phyloP scores from a whole-genome alignment of 2,329 filamentous ascomycete genomes.

The Xylariomycetidae sp. region DNA sequence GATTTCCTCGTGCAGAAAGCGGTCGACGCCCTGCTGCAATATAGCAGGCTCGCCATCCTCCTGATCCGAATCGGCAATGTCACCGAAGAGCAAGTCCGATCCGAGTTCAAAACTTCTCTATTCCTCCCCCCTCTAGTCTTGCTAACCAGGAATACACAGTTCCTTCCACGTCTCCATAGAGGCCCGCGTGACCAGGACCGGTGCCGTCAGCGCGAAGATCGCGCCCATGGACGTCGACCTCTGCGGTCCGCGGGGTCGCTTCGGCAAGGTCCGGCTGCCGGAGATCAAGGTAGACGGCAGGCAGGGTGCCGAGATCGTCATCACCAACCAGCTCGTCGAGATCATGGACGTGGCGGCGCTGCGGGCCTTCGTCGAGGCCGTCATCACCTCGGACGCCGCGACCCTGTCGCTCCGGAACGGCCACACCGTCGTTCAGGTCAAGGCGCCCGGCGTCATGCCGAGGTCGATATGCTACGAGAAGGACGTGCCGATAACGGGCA shows the following conservation, averaged over 20 bases:
- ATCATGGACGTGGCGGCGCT: slow-evolving; percentile 18
- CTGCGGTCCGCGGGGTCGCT: slow-evolving; percentile 12
- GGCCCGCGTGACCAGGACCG: slow-evolving; percentile 16
- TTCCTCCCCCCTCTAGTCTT: background rate
- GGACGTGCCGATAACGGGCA: slow-evolving; percentile 15
- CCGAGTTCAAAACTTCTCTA: slow-evolving; percentile 8
- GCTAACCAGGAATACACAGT: slow-evolving; percentile 8
- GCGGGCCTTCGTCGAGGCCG: slow-evolving; percentile 14
- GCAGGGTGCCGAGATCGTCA: slow-evolving; percentile 15
- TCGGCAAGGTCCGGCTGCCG: slow-evolving; percentile 19
- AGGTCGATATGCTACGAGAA: slow-evolving; percentile 17
- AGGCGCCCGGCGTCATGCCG: slow-evolving; percentile 16
- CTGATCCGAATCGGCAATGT: slow-evolving; percentile 23
- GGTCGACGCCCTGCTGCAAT: slow-evolving; percentile 13
- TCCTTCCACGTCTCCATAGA: slow-evolving; percentile 21
- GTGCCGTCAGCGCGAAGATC: slow-evolving; percentile 11
- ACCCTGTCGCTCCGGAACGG: slow-evolving; percentile 18
- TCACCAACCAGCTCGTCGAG: slow-evolving; percentile 17
- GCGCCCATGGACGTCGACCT: slow-evolving; percentile 14
- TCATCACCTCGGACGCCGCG: slow-evolving; percentile 10
- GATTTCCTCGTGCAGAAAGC: slow-evolving; percentile 16
- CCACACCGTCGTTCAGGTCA: slow-evolving; percentile 10
- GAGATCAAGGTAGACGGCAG: slow-evolving; percentile 10
- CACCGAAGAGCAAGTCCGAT: slow-evolving; percentile 22
- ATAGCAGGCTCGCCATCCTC: slow-evolving; percentile 17